Percentiles rank a stretch among this genome's conserved stretches.
Conservation (phyloP, 225 moss, liverwort and hornwort genomes). For the Pleurozium schreberi region DNA sequence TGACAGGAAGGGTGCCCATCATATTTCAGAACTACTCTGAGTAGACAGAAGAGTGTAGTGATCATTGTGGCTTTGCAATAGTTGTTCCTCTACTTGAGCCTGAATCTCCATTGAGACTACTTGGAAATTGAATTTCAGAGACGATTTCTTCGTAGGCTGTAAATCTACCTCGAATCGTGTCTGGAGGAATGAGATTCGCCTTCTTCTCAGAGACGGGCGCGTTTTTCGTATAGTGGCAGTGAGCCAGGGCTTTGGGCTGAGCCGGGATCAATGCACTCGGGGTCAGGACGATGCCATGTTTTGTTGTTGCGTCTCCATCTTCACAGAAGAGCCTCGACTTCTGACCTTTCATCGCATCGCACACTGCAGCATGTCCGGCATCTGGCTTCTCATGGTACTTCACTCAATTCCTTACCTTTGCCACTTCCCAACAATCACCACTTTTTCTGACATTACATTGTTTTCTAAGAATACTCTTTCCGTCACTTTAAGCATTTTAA, state of each 20-base stretch:
- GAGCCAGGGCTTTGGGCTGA: not conserved
- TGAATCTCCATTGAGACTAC: not conserved
- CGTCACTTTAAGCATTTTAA: not conserved
- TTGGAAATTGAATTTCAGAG: not conserved
- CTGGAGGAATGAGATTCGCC: not conserved
- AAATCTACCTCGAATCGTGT: not conserved
- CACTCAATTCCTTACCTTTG: not conserved
- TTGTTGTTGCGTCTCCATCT: slow-evolving; percentile 2
- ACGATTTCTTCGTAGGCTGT: not conserved
- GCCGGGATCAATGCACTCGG: slow-evolving; percentile 16
- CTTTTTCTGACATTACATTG: not conserved
- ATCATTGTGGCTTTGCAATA: not conserved
- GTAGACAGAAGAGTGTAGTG: not conserved
- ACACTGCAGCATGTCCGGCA: not conserved
- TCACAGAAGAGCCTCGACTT: not conserved
- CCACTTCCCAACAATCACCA: not conserved
- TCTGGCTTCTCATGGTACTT: slow-evolving; percentile 10
- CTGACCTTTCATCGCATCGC: not conserved
- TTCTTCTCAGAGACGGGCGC: not conserved
- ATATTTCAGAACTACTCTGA: not conserved
- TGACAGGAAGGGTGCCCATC: not conserved
- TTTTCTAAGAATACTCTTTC: not conserved
- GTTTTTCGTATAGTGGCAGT: not conserved
- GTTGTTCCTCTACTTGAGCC: not conserved
- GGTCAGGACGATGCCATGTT: slow-evolving; percentile 10